phyloP scores from a whole-genome alignment of 495 filamentous ascomycete genomes.

The Penicillium taxi region DNA sequence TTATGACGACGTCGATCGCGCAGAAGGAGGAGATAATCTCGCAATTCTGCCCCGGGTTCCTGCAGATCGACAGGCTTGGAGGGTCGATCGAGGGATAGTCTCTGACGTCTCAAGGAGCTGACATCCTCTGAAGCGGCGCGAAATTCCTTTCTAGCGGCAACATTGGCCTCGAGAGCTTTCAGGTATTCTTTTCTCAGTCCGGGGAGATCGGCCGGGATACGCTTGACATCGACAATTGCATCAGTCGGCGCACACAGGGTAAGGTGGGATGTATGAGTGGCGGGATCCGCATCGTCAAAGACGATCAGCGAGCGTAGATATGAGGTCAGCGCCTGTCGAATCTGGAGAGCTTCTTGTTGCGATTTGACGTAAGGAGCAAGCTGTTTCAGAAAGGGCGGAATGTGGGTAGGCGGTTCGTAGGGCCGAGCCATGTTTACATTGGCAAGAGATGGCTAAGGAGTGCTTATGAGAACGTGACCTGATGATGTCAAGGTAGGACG shows the following conservation, averaged over 20 bases:
- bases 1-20: slow-evolving; percentile 48
- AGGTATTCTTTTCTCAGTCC: slow-evolving; percentile 46
- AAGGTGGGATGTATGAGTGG: slow-evolving; percentile 26
- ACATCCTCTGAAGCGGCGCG: slow-evolving; percentile 25
- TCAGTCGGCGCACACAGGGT: slow-evolving; percentile 31
- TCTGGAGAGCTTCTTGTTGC: slow-evolving; percentile 38
- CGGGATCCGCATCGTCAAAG: slow-evolving; percentile 23
- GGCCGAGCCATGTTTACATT: slow-evolving; percentile 21
- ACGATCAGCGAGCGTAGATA: slow-evolving; percentile 37
- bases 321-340: slow-evolving; percentile 37
- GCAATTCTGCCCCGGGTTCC: slow-evolving; percentile 29
- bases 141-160: slow-evolving; percentile 45
- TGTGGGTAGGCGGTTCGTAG: slow-evolving; percentile 22
- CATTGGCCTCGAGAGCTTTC: slow-evolving; percentile 50
- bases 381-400: slow-evolving; percentile 34
- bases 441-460: too few relatives aligned
- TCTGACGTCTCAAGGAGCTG: slow-evolving; percentile 15
- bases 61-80: slow-evolving; percentile 16
- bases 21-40: slow-evolving; percentile 47
- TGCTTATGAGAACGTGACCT: too few relatives aligned
- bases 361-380: slow-evolving; percentile 40
- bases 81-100: slow-evolving; percentile 6
- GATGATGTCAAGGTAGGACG: slow-evolving; percentile 1
- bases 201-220: slow-evolving; percentile 30
- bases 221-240: slow-evolving; percentile 29